Percentiles rank a stretch among this genome's conserved stretches.
Conservation (phyloP, 192 early-diverging fungal species). For the Polychytrium aggregatum region DNA sequence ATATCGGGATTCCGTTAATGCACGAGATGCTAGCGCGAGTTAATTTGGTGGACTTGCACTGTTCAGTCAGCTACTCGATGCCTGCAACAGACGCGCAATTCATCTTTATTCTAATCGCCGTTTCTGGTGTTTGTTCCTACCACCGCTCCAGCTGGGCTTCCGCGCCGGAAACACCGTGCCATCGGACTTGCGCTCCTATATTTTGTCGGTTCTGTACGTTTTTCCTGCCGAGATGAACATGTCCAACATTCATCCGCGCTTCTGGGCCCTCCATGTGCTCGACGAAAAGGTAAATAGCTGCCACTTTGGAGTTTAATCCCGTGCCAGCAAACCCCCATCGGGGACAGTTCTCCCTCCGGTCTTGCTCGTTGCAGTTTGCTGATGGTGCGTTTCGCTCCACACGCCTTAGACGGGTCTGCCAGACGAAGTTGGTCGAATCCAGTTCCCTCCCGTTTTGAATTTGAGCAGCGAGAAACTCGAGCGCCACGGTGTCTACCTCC, state of each 20-base stretch:
- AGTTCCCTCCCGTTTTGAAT: constrained; percentile 69
- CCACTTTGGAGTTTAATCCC: background rate
- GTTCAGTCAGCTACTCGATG: too few species aligned
- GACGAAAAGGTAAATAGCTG: constrained; percentile 36
- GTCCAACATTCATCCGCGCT: constrained; percentile 58
- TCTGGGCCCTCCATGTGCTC: constrained; percentile 79
- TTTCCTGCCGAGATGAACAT: constrained; percentile 67
- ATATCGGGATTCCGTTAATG: too few species aligned
- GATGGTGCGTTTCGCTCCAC: too few species aligned
- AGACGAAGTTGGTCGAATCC: constrained; percentile 42
- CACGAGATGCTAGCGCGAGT: too few species aligned
- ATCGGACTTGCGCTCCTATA: constrained; percentile 67
- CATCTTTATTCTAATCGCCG: too few species aligned
- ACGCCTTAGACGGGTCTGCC: constrained; percentile 19
- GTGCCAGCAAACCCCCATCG: too few species aligned
- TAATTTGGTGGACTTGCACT: too few species aligned
- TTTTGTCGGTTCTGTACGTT: constrained; percentile 71
- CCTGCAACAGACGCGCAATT: too few species aligned
- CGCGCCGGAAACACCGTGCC: constrained; percentile 47
- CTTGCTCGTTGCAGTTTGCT: too few species aligned
- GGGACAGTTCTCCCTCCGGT: too few species aligned
- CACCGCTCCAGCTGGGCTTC: constrained; percentile 44
- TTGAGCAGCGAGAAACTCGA: constrained; percentile 75
- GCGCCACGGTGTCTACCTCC: constrained; percentile 73
- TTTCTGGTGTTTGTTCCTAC: too few species aligned